Evolutionary conservation across 306 rosid genomes (phyloP).

Genomic region (Trifolium subterraneum): DNA sequence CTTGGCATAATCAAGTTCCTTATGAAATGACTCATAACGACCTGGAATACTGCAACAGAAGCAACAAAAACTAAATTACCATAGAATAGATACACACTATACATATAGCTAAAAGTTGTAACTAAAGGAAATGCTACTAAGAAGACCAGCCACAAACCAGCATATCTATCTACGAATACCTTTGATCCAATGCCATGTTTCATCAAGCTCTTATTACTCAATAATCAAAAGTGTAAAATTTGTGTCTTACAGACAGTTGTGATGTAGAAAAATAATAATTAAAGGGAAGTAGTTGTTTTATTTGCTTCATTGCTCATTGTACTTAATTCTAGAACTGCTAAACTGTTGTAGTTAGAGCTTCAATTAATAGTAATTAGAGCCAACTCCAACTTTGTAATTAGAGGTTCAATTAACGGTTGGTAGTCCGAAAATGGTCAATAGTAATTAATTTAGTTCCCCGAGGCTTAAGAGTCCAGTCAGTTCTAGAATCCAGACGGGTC

Average conservation of each 20-base stretch:
- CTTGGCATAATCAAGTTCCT: constrained; percentile 81
- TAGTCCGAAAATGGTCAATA: background rate
- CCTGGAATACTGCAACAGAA: constrained; percentile 67
- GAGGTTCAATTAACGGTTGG: no score
- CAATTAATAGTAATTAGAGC: no score
- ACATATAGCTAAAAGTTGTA: background rate
- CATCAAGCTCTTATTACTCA: background rate
- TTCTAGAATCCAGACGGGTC: background rate
- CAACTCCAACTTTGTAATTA: background rate
- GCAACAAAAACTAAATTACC: background rate
- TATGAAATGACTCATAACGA: constrained; percentile 64
- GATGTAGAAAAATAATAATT: background rate
- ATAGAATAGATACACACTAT: background rate
- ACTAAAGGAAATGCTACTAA: constrained; percentile 10
- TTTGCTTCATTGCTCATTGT: background rate
- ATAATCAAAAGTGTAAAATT: background rate
- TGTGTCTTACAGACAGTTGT: background rate
- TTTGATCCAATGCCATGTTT: constrained; percentile 11
- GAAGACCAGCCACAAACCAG: background rate
- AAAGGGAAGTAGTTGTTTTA: background rate
- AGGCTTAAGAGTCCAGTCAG: background rate
- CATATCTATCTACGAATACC: background rate
- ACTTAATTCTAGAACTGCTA: constrained; percentile 3
- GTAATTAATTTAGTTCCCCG: background rate
- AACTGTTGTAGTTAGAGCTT: no score